Conservation (phyloP, 2,329 filamentous ascomycete genomes). For the Claviceps purpurea region DNA sequence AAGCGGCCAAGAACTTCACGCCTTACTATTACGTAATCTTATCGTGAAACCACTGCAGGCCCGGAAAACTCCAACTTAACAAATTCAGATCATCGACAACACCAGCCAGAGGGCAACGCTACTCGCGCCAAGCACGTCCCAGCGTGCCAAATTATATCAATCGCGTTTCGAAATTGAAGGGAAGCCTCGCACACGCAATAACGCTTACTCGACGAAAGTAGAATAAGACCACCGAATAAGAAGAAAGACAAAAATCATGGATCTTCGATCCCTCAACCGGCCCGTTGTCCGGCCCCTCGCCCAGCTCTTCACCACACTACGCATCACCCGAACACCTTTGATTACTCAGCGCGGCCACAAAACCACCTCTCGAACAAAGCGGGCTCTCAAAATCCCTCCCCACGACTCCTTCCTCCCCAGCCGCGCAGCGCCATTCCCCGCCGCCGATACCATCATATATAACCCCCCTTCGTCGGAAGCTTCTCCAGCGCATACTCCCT, state of each 20-base stretch:
- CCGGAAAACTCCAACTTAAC: background rate
- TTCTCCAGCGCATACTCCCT: slow-evolving; percentile 51
- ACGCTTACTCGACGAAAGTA: background rate
- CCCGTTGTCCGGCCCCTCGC: slow-evolving; percentile 23
- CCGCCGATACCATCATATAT: slow-evolving; percentile 35
- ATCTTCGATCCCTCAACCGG: slow-evolving; percentile 21
- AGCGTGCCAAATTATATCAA: background rate
- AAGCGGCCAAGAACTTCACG: too few species aligned
- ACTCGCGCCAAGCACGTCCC: background rate
- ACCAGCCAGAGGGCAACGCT: background rate
- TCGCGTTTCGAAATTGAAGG: background rate
- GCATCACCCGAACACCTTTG: slow-evolving; percentile 9
- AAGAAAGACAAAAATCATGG: slow-evolving; percentile 15
- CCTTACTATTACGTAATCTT: background rate
- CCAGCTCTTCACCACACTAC: slow-evolving; percentile 17
- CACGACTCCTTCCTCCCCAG: slow-evolving; percentile 44
- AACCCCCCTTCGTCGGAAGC: slow-evolving; percentile 41
- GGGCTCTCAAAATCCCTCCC: slow-evolving; percentile 44
- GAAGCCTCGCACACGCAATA: too few species aligned
- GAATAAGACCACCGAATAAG: slow-evolving; percentile 1
- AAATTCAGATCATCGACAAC: background rate
- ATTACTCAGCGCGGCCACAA: slow-evolving; percentile 30
- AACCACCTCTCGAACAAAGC: slow-evolving; percentile 40
- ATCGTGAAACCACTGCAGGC: background rate
- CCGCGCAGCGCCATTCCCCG: slow-evolving; percentile 17